A percentile compares a stretch with the other conserved stretches of the same genome.
Conservation (phyloP, 495 filamentous ascomycete genomes). For the Aspergillus asperescens region DNA sequence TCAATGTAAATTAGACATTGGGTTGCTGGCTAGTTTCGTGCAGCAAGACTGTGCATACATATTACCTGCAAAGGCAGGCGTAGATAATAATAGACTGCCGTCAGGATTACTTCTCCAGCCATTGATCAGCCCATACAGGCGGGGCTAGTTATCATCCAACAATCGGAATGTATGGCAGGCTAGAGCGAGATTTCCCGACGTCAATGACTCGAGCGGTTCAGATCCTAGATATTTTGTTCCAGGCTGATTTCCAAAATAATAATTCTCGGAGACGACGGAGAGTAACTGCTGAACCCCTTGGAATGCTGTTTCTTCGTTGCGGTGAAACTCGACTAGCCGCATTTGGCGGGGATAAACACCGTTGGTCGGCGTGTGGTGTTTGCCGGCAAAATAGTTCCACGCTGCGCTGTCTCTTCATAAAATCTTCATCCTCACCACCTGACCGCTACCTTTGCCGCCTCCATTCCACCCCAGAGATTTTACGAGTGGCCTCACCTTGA, state of each 20-base stretch:
- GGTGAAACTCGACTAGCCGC: constrained; percentile 14
- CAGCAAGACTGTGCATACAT: neutral
- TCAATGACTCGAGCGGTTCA: neutral
- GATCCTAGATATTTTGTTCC: no score
- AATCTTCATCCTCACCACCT: neutral
- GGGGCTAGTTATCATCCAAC: neutral
- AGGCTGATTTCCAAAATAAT: no score
- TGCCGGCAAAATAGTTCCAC: constrained; percentile 4
- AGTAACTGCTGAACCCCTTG: neutral
- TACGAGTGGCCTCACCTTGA: neutral
- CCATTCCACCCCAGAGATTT: neutral
- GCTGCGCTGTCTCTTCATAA: neutral
- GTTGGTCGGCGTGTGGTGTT: neutral
- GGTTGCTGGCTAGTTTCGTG: neutral
- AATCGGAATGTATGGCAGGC: neutral
- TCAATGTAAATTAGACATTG: no score
- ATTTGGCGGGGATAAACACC: constrained; percentile 17
- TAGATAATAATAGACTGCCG: neutral
- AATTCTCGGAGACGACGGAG: no score
- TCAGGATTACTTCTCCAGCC: neutral
- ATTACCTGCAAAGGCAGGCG: neutral
- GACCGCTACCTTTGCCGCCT: neutral
- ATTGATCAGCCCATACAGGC: constrained; percentile 13
- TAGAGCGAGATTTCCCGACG: neutral
- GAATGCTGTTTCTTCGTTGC: constrained; percentile 5